Conservation (phyloP, 2,329 filamentous ascomycete species). For the Epichloe brachyelytri region DNA sequence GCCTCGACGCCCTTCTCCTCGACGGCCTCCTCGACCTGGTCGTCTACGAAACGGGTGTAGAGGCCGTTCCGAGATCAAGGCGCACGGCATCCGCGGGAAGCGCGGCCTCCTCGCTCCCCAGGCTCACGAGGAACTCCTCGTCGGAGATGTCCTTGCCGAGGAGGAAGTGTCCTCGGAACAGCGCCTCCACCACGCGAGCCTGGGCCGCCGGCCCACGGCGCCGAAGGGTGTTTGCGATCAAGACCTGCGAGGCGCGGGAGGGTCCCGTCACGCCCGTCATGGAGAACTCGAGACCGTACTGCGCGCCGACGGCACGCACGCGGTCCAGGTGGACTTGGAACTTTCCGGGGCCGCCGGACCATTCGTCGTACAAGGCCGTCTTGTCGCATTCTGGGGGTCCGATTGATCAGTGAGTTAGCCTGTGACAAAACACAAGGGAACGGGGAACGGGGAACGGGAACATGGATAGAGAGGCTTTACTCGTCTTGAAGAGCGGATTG, state of each 20-base stretch:
- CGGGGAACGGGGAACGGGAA: too few species aligned
- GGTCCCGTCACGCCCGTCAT: constrained; percentile 31
- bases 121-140: constrained; percentile 22
- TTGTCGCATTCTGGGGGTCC: constrained; percentile 20
- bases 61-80: constrained; percentile 18
- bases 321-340: constrained; percentile 17
- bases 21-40: constrained; percentile 16
- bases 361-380: constrained; percentile 21
- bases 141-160: constrained; percentile 29
- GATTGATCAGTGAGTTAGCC: too few species aligned
- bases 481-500: constrained; percentile 19
- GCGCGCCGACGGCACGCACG: constrained; percentile 18
- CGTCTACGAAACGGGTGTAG: constrained; percentile 17
- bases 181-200: constrained; percentile 25
- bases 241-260: constrained; percentile 31
- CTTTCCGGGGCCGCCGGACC: constrained; percentile 15
- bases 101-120: constrained; percentile 20
- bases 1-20: constrained; percentile 37
- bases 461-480: constrained; percentile 3
- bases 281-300: constrained; percentile 27
- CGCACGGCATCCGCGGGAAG: constrained; percentile 17
- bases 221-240: constrained; percentile 29
- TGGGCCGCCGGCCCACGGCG: constrained; percentile 20
- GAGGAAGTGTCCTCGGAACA: constrained; percentile 31
- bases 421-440: too few species aligned